Evolutionary conservation across 352 stramenopile species (phyloP).

Genomic region (Pythium guiyangense): DNA sequence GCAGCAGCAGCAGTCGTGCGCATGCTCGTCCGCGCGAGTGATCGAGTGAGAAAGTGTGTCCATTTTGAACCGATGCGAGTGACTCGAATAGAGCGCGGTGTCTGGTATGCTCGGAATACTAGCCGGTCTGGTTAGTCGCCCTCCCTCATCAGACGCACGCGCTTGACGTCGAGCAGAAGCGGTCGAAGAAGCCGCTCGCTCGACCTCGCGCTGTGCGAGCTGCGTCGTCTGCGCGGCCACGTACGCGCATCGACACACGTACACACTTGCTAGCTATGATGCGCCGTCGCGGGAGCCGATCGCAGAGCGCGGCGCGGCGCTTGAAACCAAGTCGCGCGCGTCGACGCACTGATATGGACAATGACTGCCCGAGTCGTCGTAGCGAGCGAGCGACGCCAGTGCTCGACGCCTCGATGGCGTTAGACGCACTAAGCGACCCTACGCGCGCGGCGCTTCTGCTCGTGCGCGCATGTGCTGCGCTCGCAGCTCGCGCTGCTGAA

Average conservation of each 20-base stretch:
- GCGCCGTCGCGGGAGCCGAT: background rate
- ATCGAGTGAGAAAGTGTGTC: too few relatives aligned
- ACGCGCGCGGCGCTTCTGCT: conserved; percentile 41
- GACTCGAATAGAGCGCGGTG: background rate
- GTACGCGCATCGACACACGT: too few relatives aligned
- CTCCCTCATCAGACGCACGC: background rate
- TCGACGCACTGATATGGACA: background rate
- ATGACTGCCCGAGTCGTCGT: background rate
- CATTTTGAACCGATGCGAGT: conserved; percentile 1
- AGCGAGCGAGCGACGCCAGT: background rate
- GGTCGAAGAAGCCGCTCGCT: background rate
- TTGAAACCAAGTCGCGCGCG: background rate
- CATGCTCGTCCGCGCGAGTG: background rate
- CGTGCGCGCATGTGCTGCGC: conserved; percentile 28
- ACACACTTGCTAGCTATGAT: background rate
- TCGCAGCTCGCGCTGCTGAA: conserved; percentile 10
- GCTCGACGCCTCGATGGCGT: background rate
- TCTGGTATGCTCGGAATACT: background rate
- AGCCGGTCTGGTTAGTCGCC: too few relatives aligned
- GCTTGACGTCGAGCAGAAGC: too few relatives aligned
- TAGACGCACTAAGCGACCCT: conserved; percentile 18
- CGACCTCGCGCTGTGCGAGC: too few relatives aligned
- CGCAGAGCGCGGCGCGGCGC: background rate
- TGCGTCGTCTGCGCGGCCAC: too few relatives aligned
- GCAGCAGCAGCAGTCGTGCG: too few relatives aligned